These are phyloP conservation scores for Phytophthora multivora DNA, from an alignment of 352 stramenopile genomes.

Conservation along the genomic window DNA sequence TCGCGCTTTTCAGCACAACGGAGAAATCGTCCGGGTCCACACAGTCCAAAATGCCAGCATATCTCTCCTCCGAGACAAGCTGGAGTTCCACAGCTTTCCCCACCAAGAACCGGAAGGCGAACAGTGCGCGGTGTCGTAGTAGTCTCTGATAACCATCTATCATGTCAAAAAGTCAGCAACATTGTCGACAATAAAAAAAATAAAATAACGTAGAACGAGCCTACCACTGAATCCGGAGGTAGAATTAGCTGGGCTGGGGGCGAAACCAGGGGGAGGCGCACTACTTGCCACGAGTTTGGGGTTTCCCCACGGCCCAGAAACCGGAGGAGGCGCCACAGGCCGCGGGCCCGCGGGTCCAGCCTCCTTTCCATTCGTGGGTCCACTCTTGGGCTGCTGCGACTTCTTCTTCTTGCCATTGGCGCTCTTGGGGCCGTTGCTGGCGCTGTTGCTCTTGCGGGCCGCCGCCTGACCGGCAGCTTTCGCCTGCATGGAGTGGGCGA, in stretches of 20 bases:
- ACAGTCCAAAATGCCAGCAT: slow-evolving; percentile 77
- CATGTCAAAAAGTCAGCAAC: slow-evolving; percentile 5
- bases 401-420: slow-evolving; percentile 48
- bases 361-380: slow-evolving; percentile 25
- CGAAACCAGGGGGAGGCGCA: slow-evolving; percentile 36
- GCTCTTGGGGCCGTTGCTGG: slow-evolving; percentile 27
- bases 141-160: slow-evolving; percentile 68
- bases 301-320: slow-evolving; percentile 45
- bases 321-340: slow-evolving; percentile 36
- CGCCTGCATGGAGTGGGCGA: slow-evolving; percentile 28
- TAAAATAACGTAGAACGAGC: background rate
- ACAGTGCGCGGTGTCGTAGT: slow-evolving; percentile 78
- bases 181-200: background rate
- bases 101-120: slow-evolving; percentile 83
- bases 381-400: slow-evolving; percentile 25
- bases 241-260: slow-evolving; percentile 11
- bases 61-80: slow-evolving; percentile 58
- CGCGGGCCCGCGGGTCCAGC: slow-evolving; percentile 11
- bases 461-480: slow-evolving; percentile 13
- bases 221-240: slow-evolving; percentile 53
- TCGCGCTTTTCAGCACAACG: slow-evolving; percentile 80
- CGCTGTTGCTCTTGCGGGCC: slow-evolving; percentile 30
- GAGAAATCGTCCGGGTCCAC: slow-evolving; percentile 87
- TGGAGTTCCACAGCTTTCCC: slow-evolving; percentile 77
- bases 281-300: slow-evolving; percentile 19